Evolutionary conservation across 805 yeast species (phyloP).

Genomic region (Ogataea zsoltii): DNA sequence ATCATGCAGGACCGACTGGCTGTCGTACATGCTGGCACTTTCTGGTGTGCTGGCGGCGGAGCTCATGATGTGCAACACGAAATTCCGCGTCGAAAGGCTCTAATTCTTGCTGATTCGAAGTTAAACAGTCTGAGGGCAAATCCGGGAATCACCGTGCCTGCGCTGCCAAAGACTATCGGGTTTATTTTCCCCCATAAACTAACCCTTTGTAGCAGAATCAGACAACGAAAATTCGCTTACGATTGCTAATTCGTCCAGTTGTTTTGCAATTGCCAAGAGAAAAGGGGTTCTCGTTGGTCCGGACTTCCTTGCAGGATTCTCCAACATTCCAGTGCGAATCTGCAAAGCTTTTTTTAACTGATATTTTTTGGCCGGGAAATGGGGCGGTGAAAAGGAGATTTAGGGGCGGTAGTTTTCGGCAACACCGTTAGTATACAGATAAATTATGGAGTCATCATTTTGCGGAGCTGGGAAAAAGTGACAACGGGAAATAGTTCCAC

Average conservation of each 20-base stretch:
- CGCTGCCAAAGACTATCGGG: too few relatives aligned
- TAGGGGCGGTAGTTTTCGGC: too few relatives aligned
- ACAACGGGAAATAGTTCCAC: slow-evolving; percentile 20
- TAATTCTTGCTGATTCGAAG: too few relatives aligned
- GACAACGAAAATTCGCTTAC: too few relatives aligned
- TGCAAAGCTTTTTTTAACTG: background rate
- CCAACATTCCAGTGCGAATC: slow-evolving; percentile 5
- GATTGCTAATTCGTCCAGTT: too few relatives aligned
- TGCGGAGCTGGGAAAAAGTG: slow-evolving; percentile 5
- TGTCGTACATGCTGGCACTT: slow-evolving; percentile 8
- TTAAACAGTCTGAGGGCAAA: too few relatives aligned
- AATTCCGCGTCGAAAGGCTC: too few relatives aligned
- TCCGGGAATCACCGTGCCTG: too few relatives aligned
- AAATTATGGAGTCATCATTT: background rate
- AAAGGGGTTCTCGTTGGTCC: background rate
- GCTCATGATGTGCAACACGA: background rate
- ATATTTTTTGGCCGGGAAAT: background rate
- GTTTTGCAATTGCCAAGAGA: background rate
- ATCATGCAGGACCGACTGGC: background rate
- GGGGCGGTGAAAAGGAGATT: too few relatives aligned
- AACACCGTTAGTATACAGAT: too few relatives aligned
- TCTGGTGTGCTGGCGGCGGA: slow-evolving; percentile 8
- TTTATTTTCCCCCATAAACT: too few relatives aligned
- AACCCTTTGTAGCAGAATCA: too few relatives aligned
- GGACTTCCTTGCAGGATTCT: slow-evolving; percentile 2